Conservation (phyloP, 2,329 filamentous ascomycete species). For the Trichoderma breve region DNA sequence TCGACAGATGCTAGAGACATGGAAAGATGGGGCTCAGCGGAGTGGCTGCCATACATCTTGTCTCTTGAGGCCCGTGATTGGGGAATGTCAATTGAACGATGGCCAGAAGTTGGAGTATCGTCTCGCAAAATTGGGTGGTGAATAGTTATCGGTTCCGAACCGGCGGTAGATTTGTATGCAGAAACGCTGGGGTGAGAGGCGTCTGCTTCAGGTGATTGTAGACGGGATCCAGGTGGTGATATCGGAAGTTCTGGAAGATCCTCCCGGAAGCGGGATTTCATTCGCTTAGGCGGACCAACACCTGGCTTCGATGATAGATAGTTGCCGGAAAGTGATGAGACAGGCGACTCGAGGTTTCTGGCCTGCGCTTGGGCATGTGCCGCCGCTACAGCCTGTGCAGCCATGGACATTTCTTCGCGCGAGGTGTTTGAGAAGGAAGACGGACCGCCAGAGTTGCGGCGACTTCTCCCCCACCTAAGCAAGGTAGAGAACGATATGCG, state of each 20-base stretch:
- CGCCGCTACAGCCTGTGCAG: constrained; percentile 31
- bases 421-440: constrained; percentile 93
- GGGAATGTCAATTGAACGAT: constrained; percentile 37
- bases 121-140: constrained; percentile 36
- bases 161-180: constrained; percentile 28
- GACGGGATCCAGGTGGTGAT: constrained; percentile 79
- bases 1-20: constrained; percentile 92
- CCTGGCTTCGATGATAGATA: constrained; percentile 37
- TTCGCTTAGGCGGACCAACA: constrained; percentile 64
- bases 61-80: constrained; percentile 27
- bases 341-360: constrained; percentile 22
- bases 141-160: constrained; percentile 25
- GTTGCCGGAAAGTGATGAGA: constrained; percentile 22
- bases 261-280: constrained; percentile 87
- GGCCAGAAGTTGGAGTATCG: constrained; percentile 47
- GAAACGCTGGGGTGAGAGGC: constrained; percentile 36
- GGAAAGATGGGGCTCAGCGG: constrained; percentile 65
- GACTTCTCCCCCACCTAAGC: constrained; percentile 67
- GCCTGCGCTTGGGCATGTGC: constrained; percentile 31
- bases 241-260: constrained; percentile 83
- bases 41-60: constrained; percentile 34
- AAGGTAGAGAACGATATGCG: constrained; percentile 66
- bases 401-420: constrained; percentile 70
- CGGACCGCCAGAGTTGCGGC: constrained; percentile 53
- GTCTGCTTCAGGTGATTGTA: constrained; percentile 73